Percentiles rank a stretch among this genome's conserved stretches.
These are phyloP conservation scores for Zostera marina DNA, from an alignment of 116 monocot species.

Conservation along the genomic window DNA sequence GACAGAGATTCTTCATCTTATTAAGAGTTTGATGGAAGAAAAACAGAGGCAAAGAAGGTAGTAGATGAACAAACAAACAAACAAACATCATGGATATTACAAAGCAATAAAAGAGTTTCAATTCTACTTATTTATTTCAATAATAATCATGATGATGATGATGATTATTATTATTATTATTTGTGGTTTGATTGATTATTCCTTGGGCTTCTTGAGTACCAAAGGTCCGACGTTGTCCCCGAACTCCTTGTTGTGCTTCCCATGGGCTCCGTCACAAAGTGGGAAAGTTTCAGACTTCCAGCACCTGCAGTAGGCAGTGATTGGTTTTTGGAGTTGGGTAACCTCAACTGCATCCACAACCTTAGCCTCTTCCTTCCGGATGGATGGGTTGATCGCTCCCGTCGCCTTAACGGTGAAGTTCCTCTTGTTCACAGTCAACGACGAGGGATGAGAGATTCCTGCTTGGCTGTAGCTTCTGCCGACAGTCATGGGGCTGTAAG, in stretches of 20 bases:
- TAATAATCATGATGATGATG: too few relatives aligned
- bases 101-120: too few relatives aligned
- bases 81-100: too few relatives aligned
- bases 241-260: conserved; percentile 92
- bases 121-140: too few relatives aligned
- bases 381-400: conserved; percentile 53
- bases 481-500: not conserved
- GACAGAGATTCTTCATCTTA: conserved; percentile 19
- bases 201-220: conserved; percentile 26
- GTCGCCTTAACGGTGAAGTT: conserved; percentile 31
- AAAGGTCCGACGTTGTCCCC: conserved; percentile 85
- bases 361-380: conserved; percentile 73
- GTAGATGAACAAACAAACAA: not conserved
- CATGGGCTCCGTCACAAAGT: conserved; percentile 81
- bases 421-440: too few relatives aligned
- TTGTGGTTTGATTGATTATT: too few relatives aligned
- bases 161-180: not conserved
- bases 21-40: conserved; percentile 16
- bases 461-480: too few relatives aligned
- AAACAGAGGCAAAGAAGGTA: not conserved
- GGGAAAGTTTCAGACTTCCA: conserved; percentile 93
- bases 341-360: conserved; percentile 71
- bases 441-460: too few relatives aligned
- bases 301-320: conserved; percentile 87
- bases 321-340: conserved; percentile 62